phyloP scores from a whole-genome alignment of 768 basidiomycete species.

The Collybiopsis luxurians region DNA sequence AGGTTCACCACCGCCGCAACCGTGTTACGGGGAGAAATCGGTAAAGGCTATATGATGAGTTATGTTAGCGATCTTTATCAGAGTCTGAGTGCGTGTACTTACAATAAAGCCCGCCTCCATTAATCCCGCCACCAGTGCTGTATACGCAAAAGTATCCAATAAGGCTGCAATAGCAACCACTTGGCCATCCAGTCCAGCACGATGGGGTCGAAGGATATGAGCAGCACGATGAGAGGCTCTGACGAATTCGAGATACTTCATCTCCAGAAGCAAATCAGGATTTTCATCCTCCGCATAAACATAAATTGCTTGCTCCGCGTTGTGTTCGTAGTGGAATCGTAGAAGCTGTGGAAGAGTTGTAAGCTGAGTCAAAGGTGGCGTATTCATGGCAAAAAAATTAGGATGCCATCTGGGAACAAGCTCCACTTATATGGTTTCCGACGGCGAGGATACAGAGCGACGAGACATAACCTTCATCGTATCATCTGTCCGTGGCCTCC shows the following conservation, averaged over 20 bases:
- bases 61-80: not conserved
- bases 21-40: conserved; percentile 38
- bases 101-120: conserved; percentile 35
- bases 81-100: conserved; percentile 7
- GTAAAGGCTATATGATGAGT: conserved; percentile 28
- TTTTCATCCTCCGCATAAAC: conserved; percentile 24
- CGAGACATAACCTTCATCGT: too few relatives aligned
- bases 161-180: conserved; percentile 35
- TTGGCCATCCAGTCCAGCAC: conserved; percentile 21
- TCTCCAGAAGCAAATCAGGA: conserved; percentile 14
- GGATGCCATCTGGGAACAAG: not conserved
- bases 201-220: conserved; percentile 33
- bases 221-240: conserved; percentile 43
- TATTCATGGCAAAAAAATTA: not conserved
- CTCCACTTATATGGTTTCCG: too few relatives aligned
- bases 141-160: conserved; percentile 35
- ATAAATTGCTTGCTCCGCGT: conserved; percentile 27
- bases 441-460: too few relatives aligned
- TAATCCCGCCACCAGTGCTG: conserved; percentile 36
- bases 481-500: too few relatives aligned
- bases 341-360: conserved; percentile 21
- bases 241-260: conserved; percentile 43
- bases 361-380: not conserved
- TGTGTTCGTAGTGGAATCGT: conserved; percentile 31
- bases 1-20: conserved; percentile 32